Conservation (phyloP, 2,329 filamentous ascomycete species). For the Phyllosticta capitalensis region DNA sequence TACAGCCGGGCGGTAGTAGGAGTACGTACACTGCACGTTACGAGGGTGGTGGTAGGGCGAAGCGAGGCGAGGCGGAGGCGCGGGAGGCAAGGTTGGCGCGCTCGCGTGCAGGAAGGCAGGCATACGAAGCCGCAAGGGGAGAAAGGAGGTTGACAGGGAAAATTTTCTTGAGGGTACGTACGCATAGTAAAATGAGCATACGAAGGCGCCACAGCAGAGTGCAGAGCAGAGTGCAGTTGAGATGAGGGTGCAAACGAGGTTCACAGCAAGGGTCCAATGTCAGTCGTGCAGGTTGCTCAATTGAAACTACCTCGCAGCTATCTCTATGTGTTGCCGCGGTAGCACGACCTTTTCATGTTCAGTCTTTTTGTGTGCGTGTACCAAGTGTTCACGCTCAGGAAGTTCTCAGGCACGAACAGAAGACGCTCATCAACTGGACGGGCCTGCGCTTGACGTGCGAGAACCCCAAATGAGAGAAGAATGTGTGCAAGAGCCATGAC, state of each 20-base stretch:
- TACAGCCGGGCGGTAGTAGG: too few relatives aligned
- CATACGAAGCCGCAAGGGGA: background rate
- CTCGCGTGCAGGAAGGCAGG: background rate
- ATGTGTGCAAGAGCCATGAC: constrained; percentile 7
- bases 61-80: background rate
- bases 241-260: background rate
- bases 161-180: background rate
- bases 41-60: too few relatives aligned
- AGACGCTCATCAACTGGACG: background rate
- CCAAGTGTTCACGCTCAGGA: background rate
- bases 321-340: background rate
- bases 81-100: background rate
- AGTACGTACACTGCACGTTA: too few relatives aligned
- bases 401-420: background rate
- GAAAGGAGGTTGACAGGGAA: background rate
- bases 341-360: background rate
- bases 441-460: background rate
- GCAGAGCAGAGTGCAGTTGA: too few relatives aligned
- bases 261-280: background rate
- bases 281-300: background rate
- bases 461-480: background rate
- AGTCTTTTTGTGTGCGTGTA: background rate
- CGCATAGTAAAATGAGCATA: too few relatives aligned
- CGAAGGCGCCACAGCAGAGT: too few relatives aligned
- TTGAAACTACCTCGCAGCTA: background rate